Percentiles rank a stretch among this genome's conserved stretches.
Evolutionary conservation across 2,329 filamentous ascomycete genomes (phyloP).

Genomic region (Knufia fluminis): DNA sequence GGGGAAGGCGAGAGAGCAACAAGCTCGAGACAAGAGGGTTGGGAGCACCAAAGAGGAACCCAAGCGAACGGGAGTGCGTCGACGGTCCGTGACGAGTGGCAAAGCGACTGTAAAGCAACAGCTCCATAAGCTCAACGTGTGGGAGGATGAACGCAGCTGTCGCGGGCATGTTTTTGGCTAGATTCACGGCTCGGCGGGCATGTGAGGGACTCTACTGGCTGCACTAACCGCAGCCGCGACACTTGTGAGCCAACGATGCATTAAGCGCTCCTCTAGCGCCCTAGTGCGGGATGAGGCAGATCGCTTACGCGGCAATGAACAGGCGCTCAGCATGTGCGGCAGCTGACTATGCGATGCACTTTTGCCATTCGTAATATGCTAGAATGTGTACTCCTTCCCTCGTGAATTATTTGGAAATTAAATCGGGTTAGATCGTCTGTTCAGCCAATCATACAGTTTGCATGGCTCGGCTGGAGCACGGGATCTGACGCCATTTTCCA

Average conservation of each 20-base stretch:
- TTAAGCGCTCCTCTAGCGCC: not conserved
- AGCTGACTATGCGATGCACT: not conserved
- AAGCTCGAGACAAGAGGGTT: not conserved
- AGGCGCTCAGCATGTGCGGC: not conserved
- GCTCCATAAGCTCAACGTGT: not conserved
- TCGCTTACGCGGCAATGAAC: not conserved
- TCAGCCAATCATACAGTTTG: too few species aligned
- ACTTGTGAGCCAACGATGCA: not conserved
- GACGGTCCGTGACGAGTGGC: constrained; percentile 7
- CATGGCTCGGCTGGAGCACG: too few species aligned
- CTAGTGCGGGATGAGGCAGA: not conserved
- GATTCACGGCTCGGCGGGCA: not conserved
- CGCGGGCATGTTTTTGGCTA: not conserved
- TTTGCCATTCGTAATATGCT: too few species aligned
- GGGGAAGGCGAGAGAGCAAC: not conserved
- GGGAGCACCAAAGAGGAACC: not conserved
- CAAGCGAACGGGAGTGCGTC: constrained; percentile 1
- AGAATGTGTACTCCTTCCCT: too few species aligned
- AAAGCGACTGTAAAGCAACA: not conserved
- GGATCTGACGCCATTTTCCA: too few species aligned
- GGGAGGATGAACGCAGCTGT: not conserved
- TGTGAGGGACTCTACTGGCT: not conserved
- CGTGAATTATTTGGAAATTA: too few species aligned
- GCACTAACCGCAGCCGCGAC: constrained; percentile 3
- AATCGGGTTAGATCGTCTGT: too few species aligned